Evolutionary conservation across 768 basidiomycete genomes (phyloP).

Genomic region (Lentinus tigrinus): DNA sequence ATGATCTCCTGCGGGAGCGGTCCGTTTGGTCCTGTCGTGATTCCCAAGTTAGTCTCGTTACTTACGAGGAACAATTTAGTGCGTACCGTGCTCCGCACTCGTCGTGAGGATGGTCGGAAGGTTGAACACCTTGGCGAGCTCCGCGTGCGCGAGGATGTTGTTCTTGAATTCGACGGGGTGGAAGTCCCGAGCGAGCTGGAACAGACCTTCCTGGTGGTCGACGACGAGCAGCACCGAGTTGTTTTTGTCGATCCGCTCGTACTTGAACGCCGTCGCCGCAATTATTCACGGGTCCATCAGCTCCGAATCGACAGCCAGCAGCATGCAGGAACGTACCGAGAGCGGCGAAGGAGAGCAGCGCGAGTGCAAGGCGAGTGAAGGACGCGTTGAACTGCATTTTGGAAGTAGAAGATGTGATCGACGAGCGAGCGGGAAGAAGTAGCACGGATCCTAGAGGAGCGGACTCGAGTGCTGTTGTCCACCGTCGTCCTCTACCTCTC

Average conservation of each 20-base stretch:
- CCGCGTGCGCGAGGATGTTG: constrained; percentile 49
- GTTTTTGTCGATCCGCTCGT: constrained; percentile 44
- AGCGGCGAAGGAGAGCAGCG: too few species aligned
- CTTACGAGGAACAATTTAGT: too few species aligned
- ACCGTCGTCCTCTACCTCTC: too few species aligned
- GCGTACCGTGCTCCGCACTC: constrained; percentile 41
- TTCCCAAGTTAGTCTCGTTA: too few species aligned
- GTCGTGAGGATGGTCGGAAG: constrained; percentile 48
- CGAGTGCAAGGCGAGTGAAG: too few species aligned
- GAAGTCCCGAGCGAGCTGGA: constrained; percentile 44
- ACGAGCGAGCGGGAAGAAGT: too few species aligned
- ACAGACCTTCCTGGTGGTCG: constrained; percentile 50
- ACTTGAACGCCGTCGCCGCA: constrained; percentile 25
- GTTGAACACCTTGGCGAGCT: constrained; percentile 43
- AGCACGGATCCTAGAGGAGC: too few species aligned
- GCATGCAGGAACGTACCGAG: too few species aligned
- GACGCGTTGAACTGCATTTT: too few species aligned
- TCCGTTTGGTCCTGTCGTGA: constrained; percentile 49
- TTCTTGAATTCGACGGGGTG: constrained; percentile 38
- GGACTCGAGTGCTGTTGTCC: too few species aligned
- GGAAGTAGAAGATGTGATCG: too few species aligned
- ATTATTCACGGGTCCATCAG: background rate
- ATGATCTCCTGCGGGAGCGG: constrained; percentile 45
- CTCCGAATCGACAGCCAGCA: too few species aligned
- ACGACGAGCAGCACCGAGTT: constrained; percentile 43